A percentile compares a stretch with the other conserved stretches of the same genome.
Conservation (phyloP, 805 yeast species). For the Schwanniomyces pseudopolymorphus region DNA sequence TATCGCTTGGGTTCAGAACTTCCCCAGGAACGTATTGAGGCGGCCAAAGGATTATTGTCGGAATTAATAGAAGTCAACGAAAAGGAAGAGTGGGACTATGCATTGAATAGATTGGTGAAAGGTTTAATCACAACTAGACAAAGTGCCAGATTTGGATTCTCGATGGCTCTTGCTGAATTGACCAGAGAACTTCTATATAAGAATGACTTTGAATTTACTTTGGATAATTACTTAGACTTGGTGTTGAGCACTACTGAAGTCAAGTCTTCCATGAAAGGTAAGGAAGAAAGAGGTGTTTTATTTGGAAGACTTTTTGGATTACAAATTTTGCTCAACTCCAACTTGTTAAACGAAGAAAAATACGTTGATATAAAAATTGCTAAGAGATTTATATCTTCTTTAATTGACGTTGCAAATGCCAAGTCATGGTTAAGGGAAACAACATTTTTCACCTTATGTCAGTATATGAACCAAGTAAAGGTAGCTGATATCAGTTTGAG, state of each 20-base stretch:
- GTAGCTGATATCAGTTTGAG: constrained; percentile 9
- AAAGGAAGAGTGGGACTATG: constrained; percentile 75
- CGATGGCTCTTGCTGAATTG: constrained; percentile 81
- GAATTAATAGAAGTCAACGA: constrained; percentile 49
- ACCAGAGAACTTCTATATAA: constrained; percentile 33
- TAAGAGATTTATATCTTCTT: constrained; percentile 39
- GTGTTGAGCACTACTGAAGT: constrained; percentile 35
- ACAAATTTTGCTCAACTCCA: constrained; percentile 63
- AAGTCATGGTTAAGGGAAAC: constrained; percentile 91
- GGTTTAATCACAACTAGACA: constrained; percentile 84
- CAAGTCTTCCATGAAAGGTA: constrained; percentile 58
- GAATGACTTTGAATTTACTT: constrained; percentile 29
- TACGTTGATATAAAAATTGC: constrained; percentile 12
- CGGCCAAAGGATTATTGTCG: constrained; percentile 65
- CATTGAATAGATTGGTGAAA: constrained; percentile 70
- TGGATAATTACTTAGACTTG: constrained; percentile 35
- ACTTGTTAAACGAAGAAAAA: constrained; percentile 20
- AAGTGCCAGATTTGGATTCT: constrained; percentile 82
- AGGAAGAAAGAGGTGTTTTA: constrained; percentile 73
- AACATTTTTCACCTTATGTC: constrained; percentile 66
- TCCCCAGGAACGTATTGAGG: constrained; percentile 65
- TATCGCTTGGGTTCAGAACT: constrained; percentile 76
- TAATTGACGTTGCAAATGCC: constrained; percentile 56
- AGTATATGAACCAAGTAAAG: constrained; percentile 30
- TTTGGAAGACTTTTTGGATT: constrained; percentile 87